A percentile compares a stretch with the other conserved stretches of the same genome.
These are phyloP conservation scores for Chloromonas sp. DNA, from an alignment of 163 green algal genomes.

Conservation along the genomic window DNA sequence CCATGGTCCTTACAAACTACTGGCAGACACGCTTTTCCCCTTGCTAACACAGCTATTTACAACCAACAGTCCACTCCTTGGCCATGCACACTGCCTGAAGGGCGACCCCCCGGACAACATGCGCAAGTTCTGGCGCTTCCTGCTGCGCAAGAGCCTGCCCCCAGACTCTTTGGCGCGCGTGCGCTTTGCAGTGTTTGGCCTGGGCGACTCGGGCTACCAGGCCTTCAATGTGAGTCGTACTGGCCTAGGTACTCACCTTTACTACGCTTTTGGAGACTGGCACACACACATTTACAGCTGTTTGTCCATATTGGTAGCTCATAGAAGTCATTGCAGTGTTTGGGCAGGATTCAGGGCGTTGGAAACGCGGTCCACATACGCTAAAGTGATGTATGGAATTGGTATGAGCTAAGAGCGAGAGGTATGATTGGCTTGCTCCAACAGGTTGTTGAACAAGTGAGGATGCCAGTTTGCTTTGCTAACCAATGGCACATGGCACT, in stretches of 20 bases:
- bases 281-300: neutral
- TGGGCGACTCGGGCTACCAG: constrained; percentile 92
- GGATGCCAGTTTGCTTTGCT: no score
- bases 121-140: constrained; percentile 80
- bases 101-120: constrained; percentile 87
- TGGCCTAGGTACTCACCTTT: no score
- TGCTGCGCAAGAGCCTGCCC: constrained; percentile 81
- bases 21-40: neutral
- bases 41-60: neutral
- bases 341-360: no score
- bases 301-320: neutral
- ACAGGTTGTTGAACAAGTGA: no score
- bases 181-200: constrained; percentile 81
- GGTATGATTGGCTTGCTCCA: neutral
- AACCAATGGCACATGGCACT: no score
- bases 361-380: no score
- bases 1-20: no score
- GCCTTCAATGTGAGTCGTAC: constrained; percentile 77
- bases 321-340: no score
- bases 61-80: neutral
- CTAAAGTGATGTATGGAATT: neutral
- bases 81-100: constrained; percentile 31
- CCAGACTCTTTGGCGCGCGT: constrained; percentile 51
- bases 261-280: no score
- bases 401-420: neutral